Evolutionary conservation across 306 rosid genomes (phyloP).

Genomic region (Citrullus amarus): DNA sequence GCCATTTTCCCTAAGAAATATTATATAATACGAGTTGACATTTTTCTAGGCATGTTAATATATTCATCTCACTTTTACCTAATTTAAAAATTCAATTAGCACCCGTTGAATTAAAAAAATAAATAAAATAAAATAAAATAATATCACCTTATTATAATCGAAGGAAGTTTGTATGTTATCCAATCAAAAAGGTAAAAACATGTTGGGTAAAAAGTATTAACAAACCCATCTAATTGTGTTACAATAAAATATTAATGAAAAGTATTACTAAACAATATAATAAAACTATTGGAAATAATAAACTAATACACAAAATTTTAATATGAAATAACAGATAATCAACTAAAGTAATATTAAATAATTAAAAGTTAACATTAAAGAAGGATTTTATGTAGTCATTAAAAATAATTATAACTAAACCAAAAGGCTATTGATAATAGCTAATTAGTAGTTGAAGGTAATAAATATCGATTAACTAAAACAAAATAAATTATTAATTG

Average conservation of each 20-base stretch:
- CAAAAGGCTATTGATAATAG: no score
- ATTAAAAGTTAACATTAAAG: background rate
- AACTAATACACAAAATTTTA: background rate
- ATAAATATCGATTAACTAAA: no score
- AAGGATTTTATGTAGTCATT: background rate
- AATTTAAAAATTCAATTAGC: background rate
- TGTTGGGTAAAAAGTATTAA: background rate
- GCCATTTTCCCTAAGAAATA: background rate
- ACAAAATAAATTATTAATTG: no score
- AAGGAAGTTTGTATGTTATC: background rate
- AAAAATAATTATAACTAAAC: no score
- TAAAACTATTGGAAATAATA: background rate
- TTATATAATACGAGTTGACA: background rate
- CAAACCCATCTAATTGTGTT: background rate
- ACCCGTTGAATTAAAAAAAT: background rate
- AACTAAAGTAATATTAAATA: background rate
- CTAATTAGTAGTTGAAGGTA: no score
- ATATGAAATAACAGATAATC: background rate
- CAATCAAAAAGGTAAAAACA: background rate
- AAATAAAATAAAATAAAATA: no score
- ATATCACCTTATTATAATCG: background rate
- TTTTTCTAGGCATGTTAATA: background rate
- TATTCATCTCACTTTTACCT: background rate
- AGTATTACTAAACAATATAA: background rate
- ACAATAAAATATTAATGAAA: background rate